Evolutionary conservation across 371 early-diverging fungal species (phyloP).

Genomic region (Apophysomyces variabilis): DNA sequence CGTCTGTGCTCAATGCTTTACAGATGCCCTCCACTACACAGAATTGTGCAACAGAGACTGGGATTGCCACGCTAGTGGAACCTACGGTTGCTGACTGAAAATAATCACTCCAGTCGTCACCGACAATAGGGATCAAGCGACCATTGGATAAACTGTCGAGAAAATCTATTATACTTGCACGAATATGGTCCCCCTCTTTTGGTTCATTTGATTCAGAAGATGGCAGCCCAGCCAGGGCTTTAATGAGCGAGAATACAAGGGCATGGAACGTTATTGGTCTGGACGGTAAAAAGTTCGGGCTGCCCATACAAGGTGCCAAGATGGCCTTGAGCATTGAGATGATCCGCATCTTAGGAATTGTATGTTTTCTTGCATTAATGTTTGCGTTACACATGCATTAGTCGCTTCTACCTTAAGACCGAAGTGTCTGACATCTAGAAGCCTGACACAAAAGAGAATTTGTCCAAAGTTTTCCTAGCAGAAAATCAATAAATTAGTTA

Average conservation of each 20-base stretch:
- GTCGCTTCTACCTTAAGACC: constrained; percentile 37
- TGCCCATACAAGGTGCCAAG: constrained; percentile 29
- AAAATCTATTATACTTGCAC: constrained; percentile 27
- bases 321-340: constrained; percentile 30
- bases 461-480: constrained; percentile 52
- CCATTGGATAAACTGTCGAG: constrained; percentile 40
- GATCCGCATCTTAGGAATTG: constrained; percentile 33
- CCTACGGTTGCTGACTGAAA: constrained; percentile 7
- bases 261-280: constrained; percentile 45
- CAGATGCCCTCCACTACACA: constrained; percentile 43
- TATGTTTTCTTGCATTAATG: neutral
- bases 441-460: constrained; percentile 45
- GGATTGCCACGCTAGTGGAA: neutral
- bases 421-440: constrained; percentile 31
- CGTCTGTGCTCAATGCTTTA: constrained; percentile 30
- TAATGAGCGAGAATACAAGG: constrained; percentile 46
- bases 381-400: neutral
- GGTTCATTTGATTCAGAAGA: constrained; percentile 10
- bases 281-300: constrained; percentile 40
- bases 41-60: constrained; percentile 24
- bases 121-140: constrained; percentile 30
- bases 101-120: constrained; percentile 28
- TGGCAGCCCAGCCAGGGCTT: constrained; percentile 32
- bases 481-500: neutral
- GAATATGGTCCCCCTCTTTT: constrained; percentile 23